Base-by-base conservation (phyloP, 306 rosid species). In the Benincasa hispida region DNA sequence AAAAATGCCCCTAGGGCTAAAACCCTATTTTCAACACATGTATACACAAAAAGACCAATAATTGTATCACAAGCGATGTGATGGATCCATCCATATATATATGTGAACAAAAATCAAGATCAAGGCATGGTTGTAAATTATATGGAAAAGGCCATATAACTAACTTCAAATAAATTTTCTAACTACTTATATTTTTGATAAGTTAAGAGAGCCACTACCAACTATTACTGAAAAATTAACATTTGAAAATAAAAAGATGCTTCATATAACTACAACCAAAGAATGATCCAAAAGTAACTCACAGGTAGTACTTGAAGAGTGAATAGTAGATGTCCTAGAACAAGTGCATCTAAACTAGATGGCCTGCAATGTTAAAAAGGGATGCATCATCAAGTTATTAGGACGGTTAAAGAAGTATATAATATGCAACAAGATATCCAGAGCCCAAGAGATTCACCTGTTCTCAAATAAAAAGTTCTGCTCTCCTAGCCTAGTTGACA, bases 271-370 rank as follows among this genome's bases (percentile, higher is more conserved):
- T 28, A 51, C 39, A 72, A 28, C 30, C 28, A 50, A 51, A 50
- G 27, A 72, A 72, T 72, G 28, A 30, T 72, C 18, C 8, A n/a
- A 18, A 72, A 76, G 61, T 81, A 83, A 85, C 98, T 92, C 87
- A 95, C 99, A 21, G 98, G 97, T 79, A 95, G 85, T 68, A 92
- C 96, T 63, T 90, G 89, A 86, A 92, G 91, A 82, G 75, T 80
- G 74, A 90, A 79, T 21, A 92, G 87, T 76, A 87, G 88, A 81
- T 92, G 99, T 0, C 97, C 95, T 63, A 90, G 85, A 86, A 92
- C 90, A 74, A 90, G 78, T 22, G 99, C 98, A 84, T 95, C 99
- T 83, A 95, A 79, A 77, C 99, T 95, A 57, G 99, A 90, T 56
- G 98, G 92, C 83, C 99, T 95, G 83, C 85, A 76, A 51, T 14